Base-by-base conservation (phyloP, 441 rosid species). In the Euphorbia corollata region DNA sequence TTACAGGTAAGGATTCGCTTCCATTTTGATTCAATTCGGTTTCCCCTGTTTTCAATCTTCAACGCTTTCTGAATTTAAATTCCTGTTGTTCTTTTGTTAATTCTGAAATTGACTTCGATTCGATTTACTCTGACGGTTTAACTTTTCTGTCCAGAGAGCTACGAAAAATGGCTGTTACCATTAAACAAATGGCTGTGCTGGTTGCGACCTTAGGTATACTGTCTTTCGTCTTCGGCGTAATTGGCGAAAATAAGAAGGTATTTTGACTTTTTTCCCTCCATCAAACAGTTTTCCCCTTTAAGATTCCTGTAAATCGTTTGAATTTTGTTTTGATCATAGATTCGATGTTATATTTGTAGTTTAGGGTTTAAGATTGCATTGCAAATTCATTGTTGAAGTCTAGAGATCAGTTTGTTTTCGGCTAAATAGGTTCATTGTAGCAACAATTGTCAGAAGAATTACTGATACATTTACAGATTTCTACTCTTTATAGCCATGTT, bases 241-340 rank as follows among this genome's bases (percentile, higher is more conserved):
- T 94, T 41, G 99, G 97, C 0, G 97, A 94, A 80, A 94, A 94
- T 73, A 94, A 87, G 82, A 94, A 91, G 97, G 96, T 91, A 64
- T 3, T 30, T 7, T 6, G 6, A 30, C 15, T 15, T 4, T 24
- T 57, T 2, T 2, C 2, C 4, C 16, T 0, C 59, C 16, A 23
- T 24, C 32, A 22, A 55, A 9, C 27, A 54, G 15, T 11, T 56
- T 34, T 23, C 6, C 19, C 22, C 56, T 48, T 24, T 57, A 27
- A 23, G 2, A 5, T 57, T 10, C 15, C 16, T 9, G 7, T n/a
- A 15, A 55, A 19, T 0, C 4, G 6, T 55, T 57, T 5, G 36
- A 57, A 11, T 23, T 57, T 57, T 2, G 36, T 22, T 57, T 3
- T 57, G 36, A 57, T 9, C 10, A 16, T 9, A 22, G 19, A 30